phyloP scores from a whole-genome alignment of 257 asterid species.

The Salvia splendens region DNA sequence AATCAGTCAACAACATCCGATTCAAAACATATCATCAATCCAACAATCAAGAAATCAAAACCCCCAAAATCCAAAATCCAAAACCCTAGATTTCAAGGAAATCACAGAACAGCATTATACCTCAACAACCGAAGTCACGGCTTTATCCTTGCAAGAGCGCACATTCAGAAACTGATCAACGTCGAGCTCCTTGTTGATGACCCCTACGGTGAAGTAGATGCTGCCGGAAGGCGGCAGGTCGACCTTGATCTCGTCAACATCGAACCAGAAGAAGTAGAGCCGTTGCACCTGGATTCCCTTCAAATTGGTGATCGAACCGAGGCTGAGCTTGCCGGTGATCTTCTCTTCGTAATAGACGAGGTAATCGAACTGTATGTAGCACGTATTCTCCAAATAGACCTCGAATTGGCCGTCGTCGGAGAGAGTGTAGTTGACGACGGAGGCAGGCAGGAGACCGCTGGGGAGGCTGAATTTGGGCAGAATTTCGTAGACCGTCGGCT shows the following conservation, averaged over 20 bases:
- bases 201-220: conserved; percentile 81
- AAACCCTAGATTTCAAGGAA: conserved; percentile 5
- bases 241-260: conserved; percentile 82
- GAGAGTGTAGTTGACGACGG: conserved; percentile 66
- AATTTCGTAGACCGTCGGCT: conserved; percentile 64
- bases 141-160: conserved; percentile 73
- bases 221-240: conserved; percentile 81
- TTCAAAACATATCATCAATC: neutral
- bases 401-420: conserved; percentile 72
- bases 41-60: conserved; percentile 11
- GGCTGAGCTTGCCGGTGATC: conserved; percentile 67
- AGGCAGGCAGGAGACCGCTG: conserved; percentile 80
- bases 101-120: conserved; percentile 34
- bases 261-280: conserved; percentile 77
- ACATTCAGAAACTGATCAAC: conserved; percentile 70
- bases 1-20: neutral
- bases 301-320: conserved; percentile 67
- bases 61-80: neutral
- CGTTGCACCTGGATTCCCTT: conserved; percentile 82
- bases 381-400: conserved; percentile 60
- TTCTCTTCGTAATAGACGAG: conserved; percentile 69
- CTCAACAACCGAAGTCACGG: conserved; percentile 48
- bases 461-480: conserved; percentile 76
- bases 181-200: conserved; percentile 82
- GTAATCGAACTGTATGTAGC: conserved; percentile 81